Evolutionary conservation across 768 basidiomycete species (phyloP), one percentile per base, ranked within the genome.

Genomic region (Stropharia rugosoannulata): DNA sequence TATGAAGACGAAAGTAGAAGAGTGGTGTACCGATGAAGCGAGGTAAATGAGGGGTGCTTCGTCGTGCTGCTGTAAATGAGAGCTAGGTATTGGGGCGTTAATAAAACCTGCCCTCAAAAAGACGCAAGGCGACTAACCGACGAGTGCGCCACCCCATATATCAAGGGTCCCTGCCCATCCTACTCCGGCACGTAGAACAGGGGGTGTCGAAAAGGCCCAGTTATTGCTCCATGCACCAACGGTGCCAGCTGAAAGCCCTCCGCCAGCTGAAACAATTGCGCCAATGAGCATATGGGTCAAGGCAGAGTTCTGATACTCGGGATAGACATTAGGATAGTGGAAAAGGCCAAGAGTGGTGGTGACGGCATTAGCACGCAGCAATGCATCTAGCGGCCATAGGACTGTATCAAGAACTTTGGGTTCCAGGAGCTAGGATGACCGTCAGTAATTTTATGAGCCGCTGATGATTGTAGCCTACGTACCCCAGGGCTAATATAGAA

Each of bases 81-180:
- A n/a, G 72, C 72, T 73, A 29, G 39, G 44, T 5, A 22, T 27
- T 47, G 5, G 36, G 6, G 18, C 18, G 27, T 13, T 22, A 40
- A 45, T 41, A 4, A 59, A 15, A 48, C 19, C 40, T 18, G 16
- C 5, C 46, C 16, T 37, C 37, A 36, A 9, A 22, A 43, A n/a
- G 11, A 11, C 36, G 11, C 11, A 49, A 37, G n/a, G 46, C 13
- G 22, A 68, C 72, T 51, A 50, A 70, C 72, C 79, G 8, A 76
- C 75, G 2, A 81, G 58, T 7, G 78, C 73, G 38, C 82, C 82
- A 52, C 73, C 80, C 82, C 81, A 82, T 0, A 82, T 63, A 59
- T 82, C 82, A 15, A 82, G 62, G 1, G 75, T 78, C 7, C 69
- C 73, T 56, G 72, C 71, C 48, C 73, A 44, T 42, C 73, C 72